Evolutionary conservation across 441 rosid species (phyloP).

Genomic region (Euphorbia celastroides): DNA sequence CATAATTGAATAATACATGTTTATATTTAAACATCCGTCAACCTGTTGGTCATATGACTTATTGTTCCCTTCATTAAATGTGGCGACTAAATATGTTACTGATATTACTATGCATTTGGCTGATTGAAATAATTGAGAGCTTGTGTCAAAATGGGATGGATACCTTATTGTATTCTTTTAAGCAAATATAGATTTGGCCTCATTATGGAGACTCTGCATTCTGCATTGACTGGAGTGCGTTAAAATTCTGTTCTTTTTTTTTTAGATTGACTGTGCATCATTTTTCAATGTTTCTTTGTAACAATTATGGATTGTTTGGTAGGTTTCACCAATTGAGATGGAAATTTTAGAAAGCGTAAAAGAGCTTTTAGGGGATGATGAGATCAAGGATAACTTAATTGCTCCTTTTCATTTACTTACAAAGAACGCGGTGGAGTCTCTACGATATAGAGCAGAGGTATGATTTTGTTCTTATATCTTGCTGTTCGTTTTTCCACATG

Average conservation of each 20-base stretch:
- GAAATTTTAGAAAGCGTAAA: slow-evolving; percentile 73
- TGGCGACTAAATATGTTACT: not conserved
- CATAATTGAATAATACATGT: not conserved
- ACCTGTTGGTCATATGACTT: too few species aligned
- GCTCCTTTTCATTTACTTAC: slow-evolving; percentile 68
- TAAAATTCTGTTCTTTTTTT: not conserved
- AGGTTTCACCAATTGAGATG: slow-evolving; percentile 88
- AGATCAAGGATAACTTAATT: slow-evolving; percentile 43
- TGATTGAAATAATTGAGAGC: not conserved
- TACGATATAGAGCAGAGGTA: slow-evolving; percentile 96
- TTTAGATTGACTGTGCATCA: not conserved
- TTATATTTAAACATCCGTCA: too few species aligned
- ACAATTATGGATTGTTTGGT: slow-evolving; percentile 20
- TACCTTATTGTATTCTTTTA: not conserved
- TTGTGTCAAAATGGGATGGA: not conserved
- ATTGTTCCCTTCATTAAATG: not conserved
- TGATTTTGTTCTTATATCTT: not conserved
- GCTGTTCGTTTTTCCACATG: not conserved
- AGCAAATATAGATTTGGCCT: not conserved
- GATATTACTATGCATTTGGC: not conserved
- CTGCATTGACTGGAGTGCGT: not conserved
- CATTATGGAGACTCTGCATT: not conserved
- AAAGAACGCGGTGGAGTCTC: slow-evolving; percentile 79
- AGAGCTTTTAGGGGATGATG: slow-evolving; percentile 57
- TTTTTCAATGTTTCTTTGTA: slow-evolving; percentile 10